Percentiles rank a stretch among this genome's conserved stretches.
phyloP scores from a whole-genome alignment of 331 rosid species.

The Malus hybrid region DNA sequence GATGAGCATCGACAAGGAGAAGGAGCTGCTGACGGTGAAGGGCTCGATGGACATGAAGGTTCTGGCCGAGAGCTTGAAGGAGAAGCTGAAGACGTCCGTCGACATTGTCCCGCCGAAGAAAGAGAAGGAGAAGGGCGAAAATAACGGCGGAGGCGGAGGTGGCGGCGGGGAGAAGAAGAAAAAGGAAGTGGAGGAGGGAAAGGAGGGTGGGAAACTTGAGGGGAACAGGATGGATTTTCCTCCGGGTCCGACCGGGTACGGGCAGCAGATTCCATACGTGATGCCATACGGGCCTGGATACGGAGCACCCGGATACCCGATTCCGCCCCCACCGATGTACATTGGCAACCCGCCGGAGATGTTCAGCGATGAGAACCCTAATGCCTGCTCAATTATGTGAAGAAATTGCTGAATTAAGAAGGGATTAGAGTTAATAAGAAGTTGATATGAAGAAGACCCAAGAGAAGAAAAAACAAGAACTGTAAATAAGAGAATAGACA shows the following conservation, averaged over 20 bases:
- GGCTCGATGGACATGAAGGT: slow-evolving; percentile 67
- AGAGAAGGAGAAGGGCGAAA: slow-evolving; percentile 17
- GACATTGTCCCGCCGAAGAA: slow-evolving; percentile 72
- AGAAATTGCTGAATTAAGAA: slow-evolving; percentile 4
- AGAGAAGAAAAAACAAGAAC: not conserved
- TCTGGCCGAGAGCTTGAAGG: slow-evolving; percentile 28
- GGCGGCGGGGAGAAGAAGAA: slow-evolving; percentile 22
- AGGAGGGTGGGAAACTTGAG: slow-evolving; percentile 14
- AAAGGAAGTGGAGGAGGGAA: slow-evolving; percentile 6
- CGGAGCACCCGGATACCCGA: not conserved
- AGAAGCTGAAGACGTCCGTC: slow-evolving; percentile 42
- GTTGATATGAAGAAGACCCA: not conserved
- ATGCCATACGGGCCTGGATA: not conserved
- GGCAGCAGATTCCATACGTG: slow-evolving; percentile 16
- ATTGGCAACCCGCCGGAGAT: slow-evolving; percentile 35
- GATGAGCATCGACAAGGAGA: slow-evolving; percentile 41
- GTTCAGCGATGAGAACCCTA: slow-evolving; percentile 82
- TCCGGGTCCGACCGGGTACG: slow-evolving; percentile 18
- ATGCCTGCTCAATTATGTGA: slow-evolving; percentile 75
- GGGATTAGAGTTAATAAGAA: not conserved
- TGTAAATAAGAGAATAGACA: slow-evolving; percentile 28
- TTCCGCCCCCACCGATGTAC: not conserved
- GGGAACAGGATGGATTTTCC: slow-evolving; percentile 33
- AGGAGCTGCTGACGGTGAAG: slow-evolving; percentile 45
- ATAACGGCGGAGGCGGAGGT: not conserved